Evolutionary conservation across 164 flowering plant species (phyloP).

Genomic region (Piper longum): DNA sequence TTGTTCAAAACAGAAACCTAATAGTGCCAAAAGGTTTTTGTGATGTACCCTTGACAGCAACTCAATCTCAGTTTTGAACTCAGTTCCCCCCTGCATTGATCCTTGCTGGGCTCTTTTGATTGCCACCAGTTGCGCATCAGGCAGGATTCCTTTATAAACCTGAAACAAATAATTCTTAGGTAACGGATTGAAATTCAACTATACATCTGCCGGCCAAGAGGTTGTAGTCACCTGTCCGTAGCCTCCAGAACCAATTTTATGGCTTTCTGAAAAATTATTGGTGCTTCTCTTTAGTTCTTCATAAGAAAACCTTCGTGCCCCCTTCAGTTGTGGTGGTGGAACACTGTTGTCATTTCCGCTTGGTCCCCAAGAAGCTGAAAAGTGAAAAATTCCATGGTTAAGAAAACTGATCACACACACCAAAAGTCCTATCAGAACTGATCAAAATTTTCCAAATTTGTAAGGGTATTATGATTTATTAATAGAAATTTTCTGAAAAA

Average conservation of each 20-base stretch:
- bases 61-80: slow-evolving; percentile 66
- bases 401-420: not conserved
- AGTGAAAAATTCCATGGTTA: not conserved
- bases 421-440: not conserved
- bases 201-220: slow-evolving; percentile 27
- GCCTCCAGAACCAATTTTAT: slow-evolving; percentile 48
- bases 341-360: slow-evolving; percentile 15
- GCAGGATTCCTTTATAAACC: slow-evolving; percentile 50
- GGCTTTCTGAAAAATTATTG: slow-evolving; percentile 44
- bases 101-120: slow-evolving; percentile 67
- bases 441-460: not conserved
- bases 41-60: slow-evolving; percentile 68
- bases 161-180: slow-evolving; percentile 6
- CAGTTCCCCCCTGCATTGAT: slow-evolving; percentile 56
- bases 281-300: slow-evolving; percentile 51
- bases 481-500: no score
- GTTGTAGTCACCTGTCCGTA: slow-evolving; percentile 9
- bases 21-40: slow-evolving; percentile 55
- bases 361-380: slow-evolving; percentile 36
- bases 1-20: slow-evolving; percentile 63
- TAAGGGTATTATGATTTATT: no score
- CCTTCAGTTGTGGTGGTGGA: slow-evolving; percentile 39
- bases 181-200: not conserved
- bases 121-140: slow-evolving; percentile 42
- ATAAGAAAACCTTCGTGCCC: slow-evolving; percentile 45